Percentiles rank a stretch among this genome's conserved stretches.
phyloP scores from a whole-genome alignment of 2,329 filamentous ascomycete genomes.

The Penicillium decumbens region DNA sequence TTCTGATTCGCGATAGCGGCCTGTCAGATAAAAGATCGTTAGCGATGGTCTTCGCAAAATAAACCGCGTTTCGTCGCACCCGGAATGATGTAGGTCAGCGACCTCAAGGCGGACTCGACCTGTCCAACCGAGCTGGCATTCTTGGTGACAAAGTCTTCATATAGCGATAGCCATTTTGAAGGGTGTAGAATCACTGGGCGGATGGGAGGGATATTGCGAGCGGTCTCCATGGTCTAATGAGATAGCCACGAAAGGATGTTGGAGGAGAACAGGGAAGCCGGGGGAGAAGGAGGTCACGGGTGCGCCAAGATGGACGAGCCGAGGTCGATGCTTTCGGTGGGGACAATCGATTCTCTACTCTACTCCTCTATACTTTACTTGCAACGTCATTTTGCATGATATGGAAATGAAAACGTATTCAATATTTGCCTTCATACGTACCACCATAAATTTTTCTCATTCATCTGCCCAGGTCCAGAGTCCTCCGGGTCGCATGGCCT shows the following conservation, averaged over 20 bases:
- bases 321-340: conserved; percentile 23
- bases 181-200: conserved; percentile 32
- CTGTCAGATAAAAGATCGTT: conserved; percentile 17
- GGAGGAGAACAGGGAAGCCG: conserved; percentile 7
- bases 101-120: conserved; percentile 88
- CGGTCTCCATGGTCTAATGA: conserved; percentile 31
- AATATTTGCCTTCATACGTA: background rate
- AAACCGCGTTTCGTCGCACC: conserved; percentile 41
- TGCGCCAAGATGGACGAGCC: conserved; percentile 26
- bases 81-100: conserved; percentile 92
- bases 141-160: conserved; percentile 79
- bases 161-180: conserved; percentile 39
- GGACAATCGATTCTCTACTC: background rate
- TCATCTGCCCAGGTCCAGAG: conserved; percentile 81
- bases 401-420: background rate
- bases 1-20: conserved; percentile 66
- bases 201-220: conserved; percentile 25
- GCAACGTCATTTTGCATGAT: background rate
- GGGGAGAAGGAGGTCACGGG: conserved; percentile 15
- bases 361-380: background rate
- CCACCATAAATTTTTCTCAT: conserved; percentile 28
- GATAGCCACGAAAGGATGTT: background rate
- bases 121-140: conserved; percentile 91
- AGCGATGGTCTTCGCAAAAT: background rate
- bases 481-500: conserved; percentile 73